phyloP scores from a whole-genome alignment of 192 early-diverging fungal genomes.

The Backusella macrospora region DNA sequence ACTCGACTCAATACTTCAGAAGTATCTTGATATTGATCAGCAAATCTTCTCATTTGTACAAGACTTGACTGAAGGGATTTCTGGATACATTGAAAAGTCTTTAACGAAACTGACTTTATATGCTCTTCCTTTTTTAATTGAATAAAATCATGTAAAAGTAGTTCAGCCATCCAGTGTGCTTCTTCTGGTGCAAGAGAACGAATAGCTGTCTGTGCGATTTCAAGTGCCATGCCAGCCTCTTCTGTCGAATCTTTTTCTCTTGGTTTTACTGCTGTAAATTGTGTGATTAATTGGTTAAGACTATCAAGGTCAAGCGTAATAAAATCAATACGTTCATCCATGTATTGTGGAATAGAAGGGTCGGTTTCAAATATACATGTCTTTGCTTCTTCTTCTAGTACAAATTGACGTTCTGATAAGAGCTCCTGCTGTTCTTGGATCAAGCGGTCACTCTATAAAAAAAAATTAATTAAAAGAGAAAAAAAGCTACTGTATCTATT shows the following conservation, averaged over 20 bases:
- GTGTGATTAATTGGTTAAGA: not conserved
- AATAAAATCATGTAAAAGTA: not conserved
- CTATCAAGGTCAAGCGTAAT: constrained; percentile 26
- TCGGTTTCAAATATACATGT: not conserved
- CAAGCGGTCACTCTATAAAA: constrained; percentile 21
- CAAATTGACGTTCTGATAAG: constrained; percentile 24
- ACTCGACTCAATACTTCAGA: not conserved
- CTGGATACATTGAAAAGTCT: not conserved
- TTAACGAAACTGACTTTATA: not conserved
- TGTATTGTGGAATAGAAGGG: constrained; percentile 23
- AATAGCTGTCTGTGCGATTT: constrained; percentile 17
- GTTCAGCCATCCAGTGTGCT: not conserved
- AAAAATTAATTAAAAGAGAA: not conserved
- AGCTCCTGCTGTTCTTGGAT: constrained; percentile 27
- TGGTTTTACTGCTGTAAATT: not conserved
- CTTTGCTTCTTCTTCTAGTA: constrained; percentile 14
- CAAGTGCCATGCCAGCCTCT: constrained; percentile 3
- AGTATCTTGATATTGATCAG: constrained; percentile 4
- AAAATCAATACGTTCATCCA: constrained; percentile 38
- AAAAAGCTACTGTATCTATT: not conserved
- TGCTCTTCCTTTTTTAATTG: constrained; percentile 6
- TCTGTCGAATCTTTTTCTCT: not conserved
- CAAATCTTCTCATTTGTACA: constrained; percentile 22
- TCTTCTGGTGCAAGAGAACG: constrained; percentile 19
- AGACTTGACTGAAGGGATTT: not conserved